Conservation (phyloP, 257 asterid genomes). For the Nicotiana attenuata region DNA sequence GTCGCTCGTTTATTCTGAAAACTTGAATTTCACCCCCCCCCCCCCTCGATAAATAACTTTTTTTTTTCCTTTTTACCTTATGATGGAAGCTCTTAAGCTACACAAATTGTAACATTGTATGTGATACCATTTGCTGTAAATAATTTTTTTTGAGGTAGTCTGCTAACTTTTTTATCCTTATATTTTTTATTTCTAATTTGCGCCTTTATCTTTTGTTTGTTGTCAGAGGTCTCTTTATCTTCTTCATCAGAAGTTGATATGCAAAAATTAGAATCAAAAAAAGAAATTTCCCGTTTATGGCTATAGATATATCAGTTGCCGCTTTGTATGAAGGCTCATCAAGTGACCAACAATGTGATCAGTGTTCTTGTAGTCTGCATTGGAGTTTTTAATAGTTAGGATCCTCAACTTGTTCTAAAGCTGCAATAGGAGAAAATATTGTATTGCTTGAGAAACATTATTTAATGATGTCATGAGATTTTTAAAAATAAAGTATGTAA, state of each 20-base stretch:
- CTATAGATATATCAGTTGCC: not conserved
- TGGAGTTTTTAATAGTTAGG: not conserved
- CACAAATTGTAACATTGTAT: too few species aligned
- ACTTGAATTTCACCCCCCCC: too few species aligned
- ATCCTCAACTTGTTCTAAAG: not conserved
- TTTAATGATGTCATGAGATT: not conserved
- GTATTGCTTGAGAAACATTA: not conserved
- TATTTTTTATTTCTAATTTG: too few species aligned
- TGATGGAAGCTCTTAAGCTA: too few species aligned
- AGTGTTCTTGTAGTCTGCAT: not conserved
- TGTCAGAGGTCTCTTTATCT: not conserved
- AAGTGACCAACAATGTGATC: not conserved
- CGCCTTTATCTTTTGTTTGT: not conserved
- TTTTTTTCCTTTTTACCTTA: too few species aligned
- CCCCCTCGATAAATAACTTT: too few species aligned
- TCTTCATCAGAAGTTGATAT: not conserved
- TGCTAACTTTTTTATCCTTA: too few species aligned
- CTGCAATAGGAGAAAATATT: not conserved
- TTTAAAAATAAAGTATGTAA: not conserved
- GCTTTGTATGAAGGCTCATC: not conserved
- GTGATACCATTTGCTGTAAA: too few species aligned
- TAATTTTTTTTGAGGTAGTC: too few species aligned
- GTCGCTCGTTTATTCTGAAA: too few species aligned
- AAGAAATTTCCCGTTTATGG: not conserved
- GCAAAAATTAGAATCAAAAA: not conserved